Conservation (phyloP, 192 early-diverging fungal genomes). For the Backusella parvicylindrica region DNA sequence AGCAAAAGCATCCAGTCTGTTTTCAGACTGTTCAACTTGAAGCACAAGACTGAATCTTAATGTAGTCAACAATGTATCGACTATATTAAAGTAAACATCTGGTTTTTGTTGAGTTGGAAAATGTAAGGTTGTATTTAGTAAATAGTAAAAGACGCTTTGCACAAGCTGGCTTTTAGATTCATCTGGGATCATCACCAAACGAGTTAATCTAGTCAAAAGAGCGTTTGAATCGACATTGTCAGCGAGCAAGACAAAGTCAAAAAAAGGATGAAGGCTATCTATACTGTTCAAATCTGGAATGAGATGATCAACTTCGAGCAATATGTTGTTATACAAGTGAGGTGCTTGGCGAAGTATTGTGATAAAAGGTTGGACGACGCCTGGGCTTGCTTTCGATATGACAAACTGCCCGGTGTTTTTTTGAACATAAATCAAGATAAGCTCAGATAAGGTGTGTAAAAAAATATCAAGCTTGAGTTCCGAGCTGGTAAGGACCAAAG, state of each 20-base stretch:
- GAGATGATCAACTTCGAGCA: constrained; percentile 6
- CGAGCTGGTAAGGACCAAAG: constrained; percentile 1
- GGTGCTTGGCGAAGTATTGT: constrained; percentile 6
- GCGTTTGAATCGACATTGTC: constrained; percentile 5
- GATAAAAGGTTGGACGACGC: constrained; percentile 14
- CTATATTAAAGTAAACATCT: not conserved
- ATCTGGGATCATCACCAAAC: not conserved
- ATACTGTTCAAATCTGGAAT: not conserved
- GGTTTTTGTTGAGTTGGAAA: constrained; percentile 7
- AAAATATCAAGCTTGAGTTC: constrained; percentile 14
- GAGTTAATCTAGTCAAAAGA: constrained; percentile 13
- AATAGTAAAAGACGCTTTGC: not conserved
- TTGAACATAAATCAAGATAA: not conserved
- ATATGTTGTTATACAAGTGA: constrained; percentile 1
- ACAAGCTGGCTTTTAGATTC: not conserved
- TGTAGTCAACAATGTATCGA: constrained; percentile 8
- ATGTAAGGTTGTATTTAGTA: constrained; percentile 4
- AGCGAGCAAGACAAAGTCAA: constrained; percentile 10
- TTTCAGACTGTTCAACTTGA: not conserved
- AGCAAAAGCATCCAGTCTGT: not conserved
- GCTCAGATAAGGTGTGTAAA: constrained; percentile 7
- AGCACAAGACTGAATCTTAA: constrained; percentile 8
- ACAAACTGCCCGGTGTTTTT: not conserved
- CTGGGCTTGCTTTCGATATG: not conserved
- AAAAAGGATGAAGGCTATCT: not conserved